Evolutionary conservation across 2,329 filamentous ascomycete genomes (phyloP).

Genomic region (Aspergillus awamori): DNA sequence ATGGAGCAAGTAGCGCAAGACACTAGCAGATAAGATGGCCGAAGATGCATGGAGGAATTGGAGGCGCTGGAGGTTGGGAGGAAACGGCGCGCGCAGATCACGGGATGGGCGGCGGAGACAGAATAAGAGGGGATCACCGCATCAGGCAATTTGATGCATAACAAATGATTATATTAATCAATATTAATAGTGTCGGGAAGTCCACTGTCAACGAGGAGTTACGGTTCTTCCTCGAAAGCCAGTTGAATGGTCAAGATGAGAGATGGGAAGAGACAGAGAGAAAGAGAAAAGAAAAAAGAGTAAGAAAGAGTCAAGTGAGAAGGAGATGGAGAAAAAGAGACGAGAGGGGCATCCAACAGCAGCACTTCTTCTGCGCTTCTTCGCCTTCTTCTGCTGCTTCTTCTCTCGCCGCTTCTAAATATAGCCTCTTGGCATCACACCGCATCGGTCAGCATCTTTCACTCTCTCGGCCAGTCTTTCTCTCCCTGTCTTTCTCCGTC

Average conservation of each 20-base stretch:
- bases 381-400: too few species aligned
- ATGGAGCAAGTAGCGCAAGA: not conserved
- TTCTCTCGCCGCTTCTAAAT: constrained; percentile 1
- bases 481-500: not conserved
- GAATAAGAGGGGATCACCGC: not conserved
- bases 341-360: not conserved
- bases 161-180: not conserved
- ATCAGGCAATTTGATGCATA: not conserved
- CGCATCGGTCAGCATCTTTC: not conserved
- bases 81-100: constrained; percentile 1
- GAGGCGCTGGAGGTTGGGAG: not conserved
- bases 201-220: too few species aligned
- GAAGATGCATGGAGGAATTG: not conserved
- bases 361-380: too few species aligned
- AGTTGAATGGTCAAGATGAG: too few species aligned
- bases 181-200: not conserved
- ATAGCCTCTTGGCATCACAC: constrained; percentile 12
- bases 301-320: not conserved
- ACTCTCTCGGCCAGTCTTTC: not conserved
- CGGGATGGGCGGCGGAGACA: not conserved
- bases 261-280: too few species aligned
- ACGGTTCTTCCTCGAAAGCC: too few species aligned
- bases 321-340: not conserved
- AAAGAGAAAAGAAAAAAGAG: too few species aligned
- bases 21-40: constrained; percentile 3